phyloP scores from a whole-genome alignment of 345 rosid genomes.

The Odontarrhena argentea region DNA sequence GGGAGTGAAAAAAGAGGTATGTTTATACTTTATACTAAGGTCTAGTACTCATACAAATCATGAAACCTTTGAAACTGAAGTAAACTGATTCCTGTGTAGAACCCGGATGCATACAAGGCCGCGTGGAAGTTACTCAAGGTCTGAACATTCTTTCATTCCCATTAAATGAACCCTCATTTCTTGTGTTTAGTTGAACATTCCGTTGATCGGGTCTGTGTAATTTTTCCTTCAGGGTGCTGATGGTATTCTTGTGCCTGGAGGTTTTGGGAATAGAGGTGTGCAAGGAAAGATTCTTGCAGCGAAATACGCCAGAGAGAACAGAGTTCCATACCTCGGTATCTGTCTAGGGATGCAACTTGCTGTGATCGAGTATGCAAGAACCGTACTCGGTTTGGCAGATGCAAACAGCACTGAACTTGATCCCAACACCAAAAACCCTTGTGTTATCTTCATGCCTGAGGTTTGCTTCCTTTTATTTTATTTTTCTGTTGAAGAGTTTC shows the following conservation, averaged over 20 bases:
- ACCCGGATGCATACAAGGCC: slow-evolving; percentile 67
- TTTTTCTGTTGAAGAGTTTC: slow-evolving; percentile 13
- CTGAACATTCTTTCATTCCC: slow-evolving; percentile 25
- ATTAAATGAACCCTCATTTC: neutral
- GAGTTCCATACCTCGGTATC: slow-evolving; percentile 86
- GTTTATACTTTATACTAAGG: slow-evolving; percentile 21
- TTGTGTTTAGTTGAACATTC: neutral
- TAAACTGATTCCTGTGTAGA: slow-evolving; percentile 49
- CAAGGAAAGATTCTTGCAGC: slow-evolving; percentile 93
- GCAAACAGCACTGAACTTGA: slow-evolving; percentile 97
- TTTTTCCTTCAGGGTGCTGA: slow-evolving; percentile 70
- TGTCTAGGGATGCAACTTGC: slow-evolving; percentile 99
- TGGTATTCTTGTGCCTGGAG: slow-evolving; percentile 97
- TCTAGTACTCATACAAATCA: neutral
- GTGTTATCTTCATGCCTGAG: slow-evolving; percentile 98
- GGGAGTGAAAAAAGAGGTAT: slow-evolving; percentile 58
- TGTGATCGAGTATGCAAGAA: slow-evolving; percentile 84
- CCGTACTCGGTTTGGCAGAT: slow-evolving; percentile 69
- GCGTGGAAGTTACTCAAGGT: slow-evolving; percentile 89
- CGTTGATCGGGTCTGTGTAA: neutral
- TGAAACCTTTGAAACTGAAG: slow-evolving; percentile 33
- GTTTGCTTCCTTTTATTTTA: slow-evolving; percentile 39
- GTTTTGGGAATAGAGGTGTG: slow-evolving; percentile 96
- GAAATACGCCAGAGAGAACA: slow-evolving; percentile 83
- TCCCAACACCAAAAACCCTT: slow-evolving; percentile 67